These are phyloP conservation scores for Rhizopus arrhizus DNA, from an alignment of 371 early-diverging fungal genomes.

Conservation along the genomic window DNA sequence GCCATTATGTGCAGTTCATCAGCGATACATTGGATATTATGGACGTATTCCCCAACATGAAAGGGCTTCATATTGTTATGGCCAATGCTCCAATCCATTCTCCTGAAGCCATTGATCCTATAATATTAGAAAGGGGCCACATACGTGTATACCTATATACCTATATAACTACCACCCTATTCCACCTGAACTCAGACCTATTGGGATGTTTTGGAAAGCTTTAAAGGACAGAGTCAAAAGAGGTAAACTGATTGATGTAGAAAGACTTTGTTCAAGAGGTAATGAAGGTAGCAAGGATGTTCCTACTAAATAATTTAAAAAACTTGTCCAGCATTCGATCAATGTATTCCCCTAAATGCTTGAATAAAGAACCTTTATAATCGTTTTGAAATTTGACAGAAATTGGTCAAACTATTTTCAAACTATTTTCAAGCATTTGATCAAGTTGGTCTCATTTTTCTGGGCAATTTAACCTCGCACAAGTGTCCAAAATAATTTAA, in stretches of 20 bases:
- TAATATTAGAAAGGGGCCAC: background rate
- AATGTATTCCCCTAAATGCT: no score
- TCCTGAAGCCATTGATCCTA: constrained; percentile 1
- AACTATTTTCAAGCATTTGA: no score
- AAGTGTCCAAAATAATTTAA: no score
- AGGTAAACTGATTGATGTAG: constrained; percentile 6
- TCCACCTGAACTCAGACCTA: constrained; percentile 10
- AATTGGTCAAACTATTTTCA: no score
- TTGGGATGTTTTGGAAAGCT: constrained; percentile 12
- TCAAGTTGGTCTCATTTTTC: no score
- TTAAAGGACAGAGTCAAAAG: constrained; percentile 12
- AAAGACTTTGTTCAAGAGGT: constrained; percentile 7
- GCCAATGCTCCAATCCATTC: no score
- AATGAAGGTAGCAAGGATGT: constrained; percentile 8
- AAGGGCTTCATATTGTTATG: constrained; percentile 5
- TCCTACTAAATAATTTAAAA: background rate
- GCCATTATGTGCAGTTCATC: constrained; percentile 14
- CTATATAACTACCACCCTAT: constrained; percentile 2
- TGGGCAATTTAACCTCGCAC: no score
- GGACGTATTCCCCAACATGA: constrained; percentile 12
- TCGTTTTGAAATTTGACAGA: no score
- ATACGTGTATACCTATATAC: constrained; percentile 11
- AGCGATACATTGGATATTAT: constrained; percentile 5
- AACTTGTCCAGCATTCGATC: no score
- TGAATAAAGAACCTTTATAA: no score